These are phyloP conservation scores for Thelonectria discophora DNA, from an alignment of 2,329 filamentous ascomycete species.

Conservation along the genomic window DNA sequence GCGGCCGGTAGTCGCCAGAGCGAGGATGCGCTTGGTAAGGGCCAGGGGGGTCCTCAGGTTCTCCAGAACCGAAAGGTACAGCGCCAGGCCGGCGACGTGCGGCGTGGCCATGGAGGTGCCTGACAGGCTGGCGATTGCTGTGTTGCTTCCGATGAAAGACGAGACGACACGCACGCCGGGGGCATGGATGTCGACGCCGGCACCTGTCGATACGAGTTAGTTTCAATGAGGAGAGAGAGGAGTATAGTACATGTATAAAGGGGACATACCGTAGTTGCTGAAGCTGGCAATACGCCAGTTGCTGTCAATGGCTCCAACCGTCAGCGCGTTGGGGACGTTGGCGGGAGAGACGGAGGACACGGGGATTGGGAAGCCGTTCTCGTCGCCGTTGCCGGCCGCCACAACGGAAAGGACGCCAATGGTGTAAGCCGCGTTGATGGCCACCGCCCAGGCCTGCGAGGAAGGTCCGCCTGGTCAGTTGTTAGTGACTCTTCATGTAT, in stretches of 20 bases:
- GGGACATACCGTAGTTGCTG: slow-evolving; percentile 57
- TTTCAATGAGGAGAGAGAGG: background rate
- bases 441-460: slow-evolving; percentile 49
- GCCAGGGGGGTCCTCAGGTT: slow-evolving; percentile 51
- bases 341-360: slow-evolving; percentile 57
- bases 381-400: slow-evolving; percentile 57
- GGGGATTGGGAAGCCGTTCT: slow-evolving; percentile 41
- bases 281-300: slow-evolving; percentile 52
- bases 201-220: slow-evolving; percentile 15
- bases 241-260: background rate
- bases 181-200: slow-evolving; percentile 52
- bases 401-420: slow-evolving; percentile 55
- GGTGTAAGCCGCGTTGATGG: slow-evolving; percentile 52
- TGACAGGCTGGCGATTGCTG: slow-evolving; percentile 48
- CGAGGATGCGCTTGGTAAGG: slow-evolving; percentile 53
- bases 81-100: slow-evolving; percentile 52
- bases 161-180: slow-evolving; percentile 52
- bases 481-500: too few species aligned
- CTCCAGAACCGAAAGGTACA: slow-evolving; percentile 58
- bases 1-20: slow-evolving; percentile 52
- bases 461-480: slow-evolving; percentile 1
- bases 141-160: slow-evolving; percentile 53
- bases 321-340: slow-evolving; percentile 55
- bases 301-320: slow-evolving; percentile 56
- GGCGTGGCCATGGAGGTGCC: slow-evolving; percentile 56